Percentiles rank a stretch among this genome's conserved stretches.
phyloP scores from a whole-genome alignment of 1,284 basidiomycete genomes.

The Rhizoctonia solani region DNA sequence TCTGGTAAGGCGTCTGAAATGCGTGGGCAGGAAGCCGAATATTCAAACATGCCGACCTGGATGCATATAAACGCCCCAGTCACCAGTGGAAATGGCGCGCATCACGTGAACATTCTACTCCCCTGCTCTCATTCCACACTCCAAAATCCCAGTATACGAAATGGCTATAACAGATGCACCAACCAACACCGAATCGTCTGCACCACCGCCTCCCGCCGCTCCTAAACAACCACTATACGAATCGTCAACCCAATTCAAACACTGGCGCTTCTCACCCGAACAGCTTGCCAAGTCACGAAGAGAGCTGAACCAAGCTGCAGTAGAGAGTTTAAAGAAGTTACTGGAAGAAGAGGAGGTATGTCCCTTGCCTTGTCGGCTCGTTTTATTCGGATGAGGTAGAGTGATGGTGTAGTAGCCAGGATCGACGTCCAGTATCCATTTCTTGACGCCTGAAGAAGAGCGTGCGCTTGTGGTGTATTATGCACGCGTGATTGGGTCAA shows the following conservation, averaged over 20 bases:
- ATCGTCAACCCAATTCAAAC: slow-evolving; percentile 80
- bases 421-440: slow-evolving; percentile 67
- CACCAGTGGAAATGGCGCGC: no score
- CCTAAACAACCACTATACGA: slow-evolving; percentile 63
- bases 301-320: slow-evolving; percentile 73
- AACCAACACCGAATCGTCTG: no score
- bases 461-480: slow-evolving; percentile 88
- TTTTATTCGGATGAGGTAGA: slow-evolving; percentile 38
- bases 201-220: no score
- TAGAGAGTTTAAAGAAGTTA: slow-evolving; percentile 71
- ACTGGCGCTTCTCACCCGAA: slow-evolving; percentile 83
- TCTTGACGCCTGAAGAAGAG: slow-evolving; percentile 84
- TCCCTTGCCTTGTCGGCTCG: slow-evolving; percentile 34
- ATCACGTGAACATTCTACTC: no score
- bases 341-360: slow-evolving; percentile 80
- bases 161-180: no score
- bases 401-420: slow-evolving; percentile 55
- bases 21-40: no score
- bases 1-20: no score
- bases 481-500: slow-evolving; percentile 79
- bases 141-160: no score
- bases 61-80: no score
- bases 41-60: no score
- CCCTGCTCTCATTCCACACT: no score
- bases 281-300: slow-evolving; percentile 62